Percentiles rank a stretch among this genome's conserved stretches.
Evolutionary conservation across 345 rosid species (phyloP).

Genomic region (Dipteronia dyeriana): DNA sequence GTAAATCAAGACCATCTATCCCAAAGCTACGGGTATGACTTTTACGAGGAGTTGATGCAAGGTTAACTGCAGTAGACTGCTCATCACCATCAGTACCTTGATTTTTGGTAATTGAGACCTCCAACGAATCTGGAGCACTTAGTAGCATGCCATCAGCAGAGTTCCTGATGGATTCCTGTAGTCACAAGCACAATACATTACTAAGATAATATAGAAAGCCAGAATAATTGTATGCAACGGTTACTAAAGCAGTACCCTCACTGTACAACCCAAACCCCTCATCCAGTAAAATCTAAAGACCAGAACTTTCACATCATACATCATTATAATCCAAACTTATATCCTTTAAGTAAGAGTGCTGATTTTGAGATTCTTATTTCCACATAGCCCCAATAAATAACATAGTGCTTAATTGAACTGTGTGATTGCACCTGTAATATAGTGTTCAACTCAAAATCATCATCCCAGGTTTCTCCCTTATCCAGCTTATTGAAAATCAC

Average conservation of each 20-base stretch:
- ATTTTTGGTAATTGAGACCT: slow-evolving; percentile 63
- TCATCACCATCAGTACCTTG: slow-evolving; percentile 55
- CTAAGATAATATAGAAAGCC: slow-evolving; percentile 11
- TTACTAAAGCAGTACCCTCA: neutral
- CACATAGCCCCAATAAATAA: neutral
- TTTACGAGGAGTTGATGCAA: slow-evolving; percentile 54
- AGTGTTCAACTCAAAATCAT: slow-evolving; percentile 90
- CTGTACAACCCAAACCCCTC: slow-evolving; percentile 5
- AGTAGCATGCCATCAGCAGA: slow-evolving; percentile 86
- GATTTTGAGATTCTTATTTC: neutral
- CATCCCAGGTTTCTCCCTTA: slow-evolving; percentile 87
- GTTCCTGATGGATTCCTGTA: slow-evolving; percentile 92
- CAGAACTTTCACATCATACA: slow-evolving; percentile 2
- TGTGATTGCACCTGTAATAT: slow-evolving; percentile 71
- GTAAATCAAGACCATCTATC: slow-evolving; percentile 73
- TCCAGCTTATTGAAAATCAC: slow-evolving; percentile 79
- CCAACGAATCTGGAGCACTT: slow-evolving; percentile 81
- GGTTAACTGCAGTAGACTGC: slow-evolving; percentile 41
- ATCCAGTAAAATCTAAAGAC: slow-evolving; percentile 1
- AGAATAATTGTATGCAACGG: neutral
- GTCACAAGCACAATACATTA: slow-evolving; percentile 12
- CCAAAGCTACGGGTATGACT: slow-evolving; percentile 56
- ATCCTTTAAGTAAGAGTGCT: neutral
- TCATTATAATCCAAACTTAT: neutral
- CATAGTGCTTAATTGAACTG: neutral